These are phyloP conservation scores for Aspergillus sp. DNA, from an alignment of 2,329 filamentous ascomycete species.

Conservation along the genomic window DNA sequence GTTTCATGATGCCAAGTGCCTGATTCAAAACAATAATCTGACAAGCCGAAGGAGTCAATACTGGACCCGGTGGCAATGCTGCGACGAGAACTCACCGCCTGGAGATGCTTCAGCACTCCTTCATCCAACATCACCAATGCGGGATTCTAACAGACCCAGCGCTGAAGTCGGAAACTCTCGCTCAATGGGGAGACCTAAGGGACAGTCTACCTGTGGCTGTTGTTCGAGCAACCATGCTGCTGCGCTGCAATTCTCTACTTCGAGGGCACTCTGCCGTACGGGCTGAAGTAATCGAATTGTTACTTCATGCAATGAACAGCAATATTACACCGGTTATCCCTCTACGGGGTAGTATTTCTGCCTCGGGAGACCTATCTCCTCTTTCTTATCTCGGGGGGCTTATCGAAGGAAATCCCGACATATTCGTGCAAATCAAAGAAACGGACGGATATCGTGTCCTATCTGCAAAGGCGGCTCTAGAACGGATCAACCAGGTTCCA, in stretches of 20 bases:
- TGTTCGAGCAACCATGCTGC: background rate
- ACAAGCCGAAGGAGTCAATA: conserved; percentile 2
- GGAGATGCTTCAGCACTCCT: conserved; percentile 1
- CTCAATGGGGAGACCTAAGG: no score
- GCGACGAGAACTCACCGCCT: background rate
- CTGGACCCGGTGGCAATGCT: conserved; percentile 1
- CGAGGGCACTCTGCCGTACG: background rate
- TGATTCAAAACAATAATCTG: no score
- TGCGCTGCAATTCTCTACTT: background rate
- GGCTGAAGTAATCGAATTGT: background rate
- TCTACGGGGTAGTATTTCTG: conserved; percentile 6
- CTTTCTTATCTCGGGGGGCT: conserved; percentile 3
- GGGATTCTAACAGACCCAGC: background rate
- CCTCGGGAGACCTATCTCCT: conserved; percentile 6
- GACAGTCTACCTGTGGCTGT: background rate
- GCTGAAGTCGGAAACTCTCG: no score
- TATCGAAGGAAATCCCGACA: conserved; percentile 5
- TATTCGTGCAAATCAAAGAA: background rate
- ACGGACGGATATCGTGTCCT: background rate
- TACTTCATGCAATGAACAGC: background rate
- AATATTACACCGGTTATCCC: background rate
- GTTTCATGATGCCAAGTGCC: no score
- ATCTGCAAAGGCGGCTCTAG: conserved; percentile 25
- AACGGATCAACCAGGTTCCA: conserved; percentile 24
- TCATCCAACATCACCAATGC: background rate